Evolutionary conservation across 805 yeast species (phyloP).

Genomic region (Cyberlindnera euphorbiiphila): DNA sequence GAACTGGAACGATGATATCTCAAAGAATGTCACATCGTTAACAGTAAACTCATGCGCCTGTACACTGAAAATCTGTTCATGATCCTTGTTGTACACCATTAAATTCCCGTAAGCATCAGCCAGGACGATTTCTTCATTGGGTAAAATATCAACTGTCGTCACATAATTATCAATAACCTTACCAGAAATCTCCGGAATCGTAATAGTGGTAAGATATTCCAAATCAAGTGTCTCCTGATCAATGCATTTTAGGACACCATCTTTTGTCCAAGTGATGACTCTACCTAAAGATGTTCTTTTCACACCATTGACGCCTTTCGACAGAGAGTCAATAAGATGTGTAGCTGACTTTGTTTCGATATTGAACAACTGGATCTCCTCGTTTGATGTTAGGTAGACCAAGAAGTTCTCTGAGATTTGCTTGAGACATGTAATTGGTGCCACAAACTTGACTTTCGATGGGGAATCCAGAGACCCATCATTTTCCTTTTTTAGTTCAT

Average conservation of each 20-base stretch:
- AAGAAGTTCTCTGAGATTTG: constrained; percentile 27
- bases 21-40: constrained; percentile 41
- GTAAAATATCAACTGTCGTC: constrained; percentile 37
- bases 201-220: constrained; percentile 8
- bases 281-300: constrained; percentile 33
- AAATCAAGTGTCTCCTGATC: constrained; percentile 18
- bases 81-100: constrained; percentile 19
- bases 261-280: constrained; percentile 39
- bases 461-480: constrained; percentile 34
- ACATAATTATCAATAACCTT: constrained; percentile 38
- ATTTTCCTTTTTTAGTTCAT: constrained; percentile 25
- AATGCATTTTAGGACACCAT: constrained; percentile 36
- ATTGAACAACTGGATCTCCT: constrained; percentile 34
- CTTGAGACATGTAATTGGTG: constrained; percentile 23
- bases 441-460: constrained; percentile 21
- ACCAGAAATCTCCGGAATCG: constrained; percentile 24
- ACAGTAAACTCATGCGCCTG: constrained; percentile 52
- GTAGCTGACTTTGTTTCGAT: constrained; percentile 12
- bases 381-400: constrained; percentile 34
- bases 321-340: constrained; percentile 34
- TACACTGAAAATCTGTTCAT: constrained; percentile 25
- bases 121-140: constrained; percentile 29
- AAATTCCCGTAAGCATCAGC: constrained; percentile 52
- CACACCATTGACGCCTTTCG: constrained; percentile 37
- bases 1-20: constrained; percentile 28